Percentiles rank a stretch among this genome's conserved stretches.
phyloP scores from a whole-genome alignment of 108 stramenopile species.

The Pelagomonas calceolata region DNA sequence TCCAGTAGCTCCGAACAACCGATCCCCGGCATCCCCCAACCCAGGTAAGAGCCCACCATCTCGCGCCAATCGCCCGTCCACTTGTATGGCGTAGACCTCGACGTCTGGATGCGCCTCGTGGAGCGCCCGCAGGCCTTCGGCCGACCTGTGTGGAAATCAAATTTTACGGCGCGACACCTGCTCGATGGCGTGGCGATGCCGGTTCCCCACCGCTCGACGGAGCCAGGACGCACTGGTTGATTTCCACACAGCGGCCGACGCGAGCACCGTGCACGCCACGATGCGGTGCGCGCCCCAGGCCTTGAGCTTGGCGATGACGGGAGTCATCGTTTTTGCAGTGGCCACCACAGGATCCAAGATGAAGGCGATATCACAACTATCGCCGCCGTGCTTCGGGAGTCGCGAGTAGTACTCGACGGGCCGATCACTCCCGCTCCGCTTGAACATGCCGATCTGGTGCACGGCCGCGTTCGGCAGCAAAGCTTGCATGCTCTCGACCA shows the following conservation, averaged over 20 bases:
- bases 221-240: too few relatives aligned
- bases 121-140: conserved; percentile 57
- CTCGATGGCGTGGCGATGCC: too few relatives aligned
- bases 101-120: conserved; percentile 69
- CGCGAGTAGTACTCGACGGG: conserved; percentile 96
- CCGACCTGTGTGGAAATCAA: too few relatives aligned
- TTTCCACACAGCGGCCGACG: too few relatives aligned
- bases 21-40: conserved; percentile 86
- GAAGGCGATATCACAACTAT: conserved; percentile 60
- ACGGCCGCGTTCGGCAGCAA: conserved; percentile 78
- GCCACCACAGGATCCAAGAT: conserved; percentile 88
- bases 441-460: conserved; percentile 97
- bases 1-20: conserved; percentile 59
- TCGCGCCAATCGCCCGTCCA: conserved; percentile 65
- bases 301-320: conserved; percentile 80
- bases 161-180: too few relatives aligned
- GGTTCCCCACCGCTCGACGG: too few relatives aligned
- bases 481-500: conserved; percentile 90
- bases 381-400: conserved; percentile 64
- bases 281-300: conserved; percentile 63
- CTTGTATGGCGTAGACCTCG: conserved; percentile 58
- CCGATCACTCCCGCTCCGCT: conserved; percentile 14
- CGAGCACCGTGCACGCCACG: conserved; percentile 73
- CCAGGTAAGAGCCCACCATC: conserved; percentile 79
- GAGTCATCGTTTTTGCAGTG: conserved; percentile 68